Evolutionary conservation across 345 rosid species (phyloP).

Genomic region (Sisymbrium altissimum): DNA sequence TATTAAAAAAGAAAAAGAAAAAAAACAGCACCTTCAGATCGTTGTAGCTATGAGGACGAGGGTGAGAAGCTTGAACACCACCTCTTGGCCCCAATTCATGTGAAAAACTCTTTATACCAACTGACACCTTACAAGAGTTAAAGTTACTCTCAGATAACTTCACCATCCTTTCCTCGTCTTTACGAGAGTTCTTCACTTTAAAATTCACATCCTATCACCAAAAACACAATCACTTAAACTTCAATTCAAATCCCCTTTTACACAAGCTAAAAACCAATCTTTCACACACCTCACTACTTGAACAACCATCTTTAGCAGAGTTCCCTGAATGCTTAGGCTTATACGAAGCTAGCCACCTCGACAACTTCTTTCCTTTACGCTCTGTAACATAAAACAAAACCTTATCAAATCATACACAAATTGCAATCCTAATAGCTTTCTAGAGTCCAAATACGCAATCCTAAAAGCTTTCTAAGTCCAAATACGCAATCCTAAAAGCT

Average conservation of each 20-base stretch:
- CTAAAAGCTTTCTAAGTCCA: too few species aligned
- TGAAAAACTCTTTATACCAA: conserved; percentile 65
- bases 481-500: too few species aligned
- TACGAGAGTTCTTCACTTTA: conserved; percentile 33
- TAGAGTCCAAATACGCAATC: too few species aligned
- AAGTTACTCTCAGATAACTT: conserved; percentile 33
- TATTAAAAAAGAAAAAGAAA: too few species aligned
- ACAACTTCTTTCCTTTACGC: conserved; percentile 53
- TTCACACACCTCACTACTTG: conserved; percentile 45
- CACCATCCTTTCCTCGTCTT: conserved; percentile 32
- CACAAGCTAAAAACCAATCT: background rate
- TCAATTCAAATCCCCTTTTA: too few species aligned
- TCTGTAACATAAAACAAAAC: conserved; percentile 26
- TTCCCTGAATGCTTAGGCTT: conserved; percentile 43
- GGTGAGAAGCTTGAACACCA: conserved; percentile 47
- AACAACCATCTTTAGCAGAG: conserved; percentile 25
- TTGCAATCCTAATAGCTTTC: too few species aligned
- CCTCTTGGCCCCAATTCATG: conserved; percentile 74
- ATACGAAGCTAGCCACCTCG: conserved; percentile 60
- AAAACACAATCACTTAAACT: background rate
- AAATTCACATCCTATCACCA: conserved; percentile 38
- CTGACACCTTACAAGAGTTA: conserved; percentile 38
- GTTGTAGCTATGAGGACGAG: conserved; percentile 68
- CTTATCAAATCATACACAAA: too few species aligned
- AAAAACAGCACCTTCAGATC: conserved; percentile 81